These are phyloP conservation scores for Escallonia herrerae DNA, from an alignment of 129 eudicot species.

Conservation along the genomic window DNA sequence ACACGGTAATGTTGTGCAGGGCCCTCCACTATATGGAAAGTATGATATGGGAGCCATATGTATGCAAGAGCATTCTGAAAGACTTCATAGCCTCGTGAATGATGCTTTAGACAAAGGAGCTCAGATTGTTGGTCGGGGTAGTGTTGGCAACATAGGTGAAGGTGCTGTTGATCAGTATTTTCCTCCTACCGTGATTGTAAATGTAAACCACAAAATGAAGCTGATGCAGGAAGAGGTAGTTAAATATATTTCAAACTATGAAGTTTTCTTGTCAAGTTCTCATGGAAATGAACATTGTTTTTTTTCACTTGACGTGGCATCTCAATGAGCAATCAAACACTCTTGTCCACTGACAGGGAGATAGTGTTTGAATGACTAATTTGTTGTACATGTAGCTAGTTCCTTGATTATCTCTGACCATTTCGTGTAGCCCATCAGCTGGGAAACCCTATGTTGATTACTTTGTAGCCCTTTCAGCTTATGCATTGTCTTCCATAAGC, in stretches of 20 bases:
- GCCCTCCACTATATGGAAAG: constrained; percentile 86
- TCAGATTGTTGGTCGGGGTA: constrained; percentile 82
- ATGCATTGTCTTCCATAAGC: neutral
- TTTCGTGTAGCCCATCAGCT: neutral
- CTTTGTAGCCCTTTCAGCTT: neutral
- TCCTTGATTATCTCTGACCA: no score
- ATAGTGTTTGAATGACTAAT: no score
- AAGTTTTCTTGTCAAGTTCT: neutral
- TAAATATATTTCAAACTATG: neutral
- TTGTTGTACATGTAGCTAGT: no score
- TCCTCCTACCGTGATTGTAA: constrained; percentile 93
- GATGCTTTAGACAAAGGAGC: constrained; percentile 97
- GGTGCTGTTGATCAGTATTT: constrained; percentile 98
- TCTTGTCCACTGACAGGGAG: no score
- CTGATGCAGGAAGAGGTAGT: constrained; percentile 95
- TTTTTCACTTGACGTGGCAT: neutral
- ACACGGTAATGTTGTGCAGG: constrained; percentile 37
- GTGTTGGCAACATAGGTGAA: constrained; percentile 85
- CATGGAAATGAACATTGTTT: neutral
- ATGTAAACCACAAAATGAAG: constrained; percentile 90
- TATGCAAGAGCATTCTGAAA: constrained; percentile 96
- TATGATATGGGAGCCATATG: constrained; percentile 99
- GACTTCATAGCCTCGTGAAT: constrained; percentile 80
- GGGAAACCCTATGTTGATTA: neutral
- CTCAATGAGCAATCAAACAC: no score